These are phyloP conservation scores for Aspergillus leporis DNA, from an alignment of 495 filamentous ascomycete genomes.

Conservation along the genomic window DNA sequence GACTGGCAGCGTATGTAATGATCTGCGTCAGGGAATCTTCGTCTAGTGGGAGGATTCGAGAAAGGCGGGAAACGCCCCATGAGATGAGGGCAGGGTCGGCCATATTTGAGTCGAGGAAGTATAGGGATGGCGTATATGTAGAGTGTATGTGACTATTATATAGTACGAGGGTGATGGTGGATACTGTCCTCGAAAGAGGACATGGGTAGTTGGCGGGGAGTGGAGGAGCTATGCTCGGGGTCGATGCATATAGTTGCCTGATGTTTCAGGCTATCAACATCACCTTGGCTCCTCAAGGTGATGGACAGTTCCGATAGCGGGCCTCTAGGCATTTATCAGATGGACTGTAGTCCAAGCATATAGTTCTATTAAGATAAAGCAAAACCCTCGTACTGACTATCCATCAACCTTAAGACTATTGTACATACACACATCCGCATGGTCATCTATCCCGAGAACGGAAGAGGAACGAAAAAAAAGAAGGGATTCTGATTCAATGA, in stretches of 20 bases:
- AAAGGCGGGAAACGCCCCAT: slow-evolving; percentile 69
- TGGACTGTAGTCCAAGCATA: neutral
- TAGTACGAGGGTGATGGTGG: neutral
- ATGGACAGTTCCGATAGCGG: neutral
- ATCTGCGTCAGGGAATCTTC: slow-evolving; percentile 80
- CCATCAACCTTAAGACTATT: slow-evolving; percentile 4
- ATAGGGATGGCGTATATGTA: neutral
- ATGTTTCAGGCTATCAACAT: neutral
- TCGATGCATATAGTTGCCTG: neutral
- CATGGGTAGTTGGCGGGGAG: neutral
- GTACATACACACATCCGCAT: slow-evolving; percentile 4
- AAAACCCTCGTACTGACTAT: neutral
- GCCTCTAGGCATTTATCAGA: neutral
- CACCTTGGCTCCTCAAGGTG: too few relatives aligned
- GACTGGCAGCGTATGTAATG: slow-evolving; percentile 71
- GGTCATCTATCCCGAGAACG: neutral
- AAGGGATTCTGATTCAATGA: slow-evolving; percentile 1
- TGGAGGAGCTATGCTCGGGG: neutral
- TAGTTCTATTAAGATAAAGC: neutral
- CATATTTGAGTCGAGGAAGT: slow-evolving; percentile 8
- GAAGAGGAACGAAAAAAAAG: slow-evolving; percentile 4
- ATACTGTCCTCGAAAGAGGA: neutral
- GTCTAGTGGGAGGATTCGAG: slow-evolving; percentile 78
- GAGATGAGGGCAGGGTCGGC: slow-evolving; percentile 26
- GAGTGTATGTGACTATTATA: neutral